Evolutionary conservation across 306 rosid species (phyloP), one percentile per base, ranked within the genome.

Genomic region (Rubus parviflorus): DNA sequence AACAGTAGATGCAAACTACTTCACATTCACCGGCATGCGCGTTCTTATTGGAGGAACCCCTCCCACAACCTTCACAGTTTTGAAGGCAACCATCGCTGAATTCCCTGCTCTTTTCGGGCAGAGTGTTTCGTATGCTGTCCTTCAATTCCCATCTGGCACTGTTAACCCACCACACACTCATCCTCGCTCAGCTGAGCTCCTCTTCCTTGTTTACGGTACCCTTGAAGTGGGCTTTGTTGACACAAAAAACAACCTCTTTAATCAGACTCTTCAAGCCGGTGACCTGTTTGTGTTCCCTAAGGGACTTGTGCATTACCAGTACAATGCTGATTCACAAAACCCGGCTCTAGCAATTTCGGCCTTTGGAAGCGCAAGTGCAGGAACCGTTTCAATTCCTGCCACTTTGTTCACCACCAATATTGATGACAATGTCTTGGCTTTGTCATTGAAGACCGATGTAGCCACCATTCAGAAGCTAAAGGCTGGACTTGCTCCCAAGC

Each of bases 1-100:
- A 19, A 25, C 20, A 41, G 6, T 67, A 3, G 79, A 81, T 41
- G 88, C 79, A 1, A 77, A 53, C 69, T 90, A 80, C 82, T 92
- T 92, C 65, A 54, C 76, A 54, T 38, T 53, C 66, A 72, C 76
- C 0, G 51, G 40, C 65, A 40, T 73, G 63, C 67, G 67, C 3
- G 66, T 1, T 56, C 76, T 56, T 20, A 15, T 73, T 14, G 42
- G 66, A 20, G 76, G 52, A 4, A 30, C 7, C 15, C 15, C 23
- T 17, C 67, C 76, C 14, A 8, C 52, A 38, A 22, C 38, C 11
- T 56, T 73, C 67, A 56, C 46, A 4, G 22, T 73, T 0, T 41
- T 56, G 22, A 73, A 73, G 67, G 67, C 67, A 40, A 56, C 53
- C 52, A 0, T 22, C 5, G 53, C 23, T 3, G 67, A 73, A 20